Conservation (phyloP, 75 land plant genomes). For the Pinus tabuliformis region DNA sequence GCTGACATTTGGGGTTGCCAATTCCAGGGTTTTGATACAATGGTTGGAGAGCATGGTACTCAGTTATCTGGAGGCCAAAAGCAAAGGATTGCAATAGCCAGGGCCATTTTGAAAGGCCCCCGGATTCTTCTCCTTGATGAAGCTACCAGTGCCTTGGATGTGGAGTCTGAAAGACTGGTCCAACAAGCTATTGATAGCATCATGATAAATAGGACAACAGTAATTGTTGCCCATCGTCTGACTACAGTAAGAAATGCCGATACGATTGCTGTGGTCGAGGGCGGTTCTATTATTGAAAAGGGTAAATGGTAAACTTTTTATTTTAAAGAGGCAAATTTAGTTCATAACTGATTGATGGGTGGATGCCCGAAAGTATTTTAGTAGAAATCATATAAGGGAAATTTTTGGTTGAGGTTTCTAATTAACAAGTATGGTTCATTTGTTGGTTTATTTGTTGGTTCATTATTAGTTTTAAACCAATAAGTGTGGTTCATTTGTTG, state of each 20-base stretch:
- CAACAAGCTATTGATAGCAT: slow-evolving; percentile 66
- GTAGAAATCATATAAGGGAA: no score
- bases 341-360: no score
- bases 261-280: slow-evolving; percentile 58
- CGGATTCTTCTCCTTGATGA: slow-evolving; percentile 76
- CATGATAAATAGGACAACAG: slow-evolving; percentile 60
- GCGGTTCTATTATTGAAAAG: slow-evolving; percentile 56
- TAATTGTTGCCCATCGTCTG: slow-evolving; percentile 78
- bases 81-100: slow-evolving; percentile 82
- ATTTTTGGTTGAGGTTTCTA: no score
- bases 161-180: slow-evolving; percentile 65
- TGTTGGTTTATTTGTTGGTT: no score
- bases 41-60: slow-evolving; percentile 83
- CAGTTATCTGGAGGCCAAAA: slow-evolving; percentile 87
- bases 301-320: slow-evolving; percentile 11
- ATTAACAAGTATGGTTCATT: no score
- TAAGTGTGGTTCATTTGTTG: no score
- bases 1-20: background rate
- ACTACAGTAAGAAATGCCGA: slow-evolving; percentile 69
- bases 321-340: no score
- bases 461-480: no score
- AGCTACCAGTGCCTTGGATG: slow-evolving; percentile 86
- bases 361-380: no score
- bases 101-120: slow-evolving; percentile 78
- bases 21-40: slow-evolving; percentile 74